phyloP scores from a whole-genome alignment of 164 flowering plant species.

The Dillenia turbinata region DNA sequence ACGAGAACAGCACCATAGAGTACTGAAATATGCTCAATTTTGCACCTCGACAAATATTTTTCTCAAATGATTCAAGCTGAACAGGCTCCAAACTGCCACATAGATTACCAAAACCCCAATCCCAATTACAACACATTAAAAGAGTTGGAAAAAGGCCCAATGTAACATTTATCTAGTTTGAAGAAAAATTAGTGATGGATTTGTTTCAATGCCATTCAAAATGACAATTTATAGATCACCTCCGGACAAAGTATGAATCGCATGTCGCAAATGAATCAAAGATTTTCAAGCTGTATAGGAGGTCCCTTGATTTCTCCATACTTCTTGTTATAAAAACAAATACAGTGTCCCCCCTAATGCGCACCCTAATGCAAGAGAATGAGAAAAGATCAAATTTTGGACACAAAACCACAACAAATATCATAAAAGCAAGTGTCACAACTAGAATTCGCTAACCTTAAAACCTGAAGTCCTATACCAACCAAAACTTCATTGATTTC shows the following conservation, averaged over 20 bases:
- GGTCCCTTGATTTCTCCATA: constrained; percentile 45
- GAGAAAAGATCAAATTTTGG: no score
- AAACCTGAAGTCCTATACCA: constrained; percentile 62
- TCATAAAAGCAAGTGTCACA: no score
- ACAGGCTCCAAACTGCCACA: constrained; percentile 81
- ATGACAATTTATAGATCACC: constrained; percentile 25
- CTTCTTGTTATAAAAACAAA: constrained; percentile 52
- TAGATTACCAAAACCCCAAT: constrained; percentile 28
- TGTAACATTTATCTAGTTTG: background rate
- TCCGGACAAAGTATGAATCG: constrained; percentile 29
- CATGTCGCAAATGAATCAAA: constrained; percentile 18
- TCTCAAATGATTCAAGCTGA: constrained; percentile 56
- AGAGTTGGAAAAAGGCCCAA: background rate
- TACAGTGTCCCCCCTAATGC: constrained; percentile 24
- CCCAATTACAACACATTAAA: constrained; percentile 18
- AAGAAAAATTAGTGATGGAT: background rate
- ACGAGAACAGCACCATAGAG: constrained; percentile 53
- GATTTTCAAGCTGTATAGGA: constrained; percentile 34
- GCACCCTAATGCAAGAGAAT: constrained; percentile 32
- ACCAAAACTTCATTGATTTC: constrained; percentile 52
- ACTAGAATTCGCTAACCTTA: constrained; percentile 43
- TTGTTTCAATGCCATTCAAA: constrained; percentile 3
- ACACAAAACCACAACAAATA: no score
- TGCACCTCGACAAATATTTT: constrained; percentile 47
- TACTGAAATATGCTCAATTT: constrained; percentile 55